Evolutionary conservation across 2,329 filamentous ascomycete genomes (phyloP).

Genomic region (Penicillium sp.): DNA sequence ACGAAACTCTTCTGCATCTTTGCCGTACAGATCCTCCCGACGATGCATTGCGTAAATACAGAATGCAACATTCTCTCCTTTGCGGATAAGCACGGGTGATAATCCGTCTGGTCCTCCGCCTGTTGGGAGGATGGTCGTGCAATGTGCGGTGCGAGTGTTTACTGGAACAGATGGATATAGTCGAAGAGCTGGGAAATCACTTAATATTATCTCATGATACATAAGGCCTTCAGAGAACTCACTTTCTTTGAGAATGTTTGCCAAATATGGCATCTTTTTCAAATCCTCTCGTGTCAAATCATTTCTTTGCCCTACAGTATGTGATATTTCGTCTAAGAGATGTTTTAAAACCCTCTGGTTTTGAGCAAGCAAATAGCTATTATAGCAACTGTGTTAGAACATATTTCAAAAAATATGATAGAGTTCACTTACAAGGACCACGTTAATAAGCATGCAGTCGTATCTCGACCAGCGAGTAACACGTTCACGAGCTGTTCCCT

Average conservation of each 20-base stretch:
- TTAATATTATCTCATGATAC: background rate
- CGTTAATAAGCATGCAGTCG: constrained; percentile 45
- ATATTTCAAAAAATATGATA: background rate
- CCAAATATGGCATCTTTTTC: background rate
- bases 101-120: constrained; percentile 25
- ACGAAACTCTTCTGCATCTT: constrained; percentile 43
- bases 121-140: constrained; percentile 5
- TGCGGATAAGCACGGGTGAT: constrained; percentile 61
- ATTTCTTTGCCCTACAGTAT: background rate
- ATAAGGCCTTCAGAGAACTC: background rate
- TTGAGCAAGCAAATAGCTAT: constrained; percentile 35
- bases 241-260: constrained; percentile 1
- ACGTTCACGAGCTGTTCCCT: constrained; percentile 50
- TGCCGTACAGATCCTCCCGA: constrained; percentile 49
- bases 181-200: constrained; percentile 2
- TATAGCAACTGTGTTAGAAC: background rate
- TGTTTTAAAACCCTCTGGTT: constrained; percentile 33
- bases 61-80: constrained; percentile 64
- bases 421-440: constrained; percentile 34
- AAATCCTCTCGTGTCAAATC: background rate
- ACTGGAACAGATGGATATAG: constrained; percentile 54
- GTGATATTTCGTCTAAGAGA: constrained; percentile 27
- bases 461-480: constrained; percentile 52
- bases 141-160: constrained; percentile 42
- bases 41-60: constrained; percentile 70